These are phyloP conservation scores for Mycena capillaripes DNA, from an alignment of 768 basidiomycete species.

Conservation along the genomic window DNA sequence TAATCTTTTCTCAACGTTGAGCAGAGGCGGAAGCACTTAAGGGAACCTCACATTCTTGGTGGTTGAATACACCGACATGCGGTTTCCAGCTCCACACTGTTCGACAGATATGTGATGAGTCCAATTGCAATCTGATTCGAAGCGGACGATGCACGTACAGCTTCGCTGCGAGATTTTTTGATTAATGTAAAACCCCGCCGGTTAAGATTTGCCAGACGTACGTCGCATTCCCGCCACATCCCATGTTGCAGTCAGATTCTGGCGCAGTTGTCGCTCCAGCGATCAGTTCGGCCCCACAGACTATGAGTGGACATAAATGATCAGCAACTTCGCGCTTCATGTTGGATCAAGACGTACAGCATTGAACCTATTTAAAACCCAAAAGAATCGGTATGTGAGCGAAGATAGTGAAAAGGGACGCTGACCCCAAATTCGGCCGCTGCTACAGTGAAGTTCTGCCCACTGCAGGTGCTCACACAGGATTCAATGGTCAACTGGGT, in stretches of 20 bases:
- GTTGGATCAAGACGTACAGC: constrained; percentile 63
- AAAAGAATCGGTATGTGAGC: no score
- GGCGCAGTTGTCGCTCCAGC: constrained; percentile 68
- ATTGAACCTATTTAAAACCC: constrained; percentile 47
- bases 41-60: constrained; percentile 65
- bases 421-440: constrained; percentile 77
- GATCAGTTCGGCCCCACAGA: constrained; percentile 78
- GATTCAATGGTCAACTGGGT: constrained; percentile 63
- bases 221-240: constrained; percentile 81
- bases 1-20: no score
- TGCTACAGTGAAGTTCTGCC: constrained; percentile 73
- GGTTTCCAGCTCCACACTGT: constrained; percentile 78
- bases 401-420: constrained; percentile 55
- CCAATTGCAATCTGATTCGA: background rate
- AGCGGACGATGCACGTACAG: constrained; percentile 43
- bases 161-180: constrained; percentile 59
- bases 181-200: background rate
- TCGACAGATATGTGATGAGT: constrained; percentile 2
- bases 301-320: constrained; percentile 51
- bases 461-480: constrained; percentile 72
- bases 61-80: constrained; percentile 80
- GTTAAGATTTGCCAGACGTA: constrained; percentile 52
- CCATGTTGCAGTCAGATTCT: constrained; percentile 62
- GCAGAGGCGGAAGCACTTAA: no score
- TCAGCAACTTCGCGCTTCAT: no score